Base-by-base conservation (phyloP, 2,329 filamentous ascomycete genomes). In the Fusarium begoniae region DNA sequence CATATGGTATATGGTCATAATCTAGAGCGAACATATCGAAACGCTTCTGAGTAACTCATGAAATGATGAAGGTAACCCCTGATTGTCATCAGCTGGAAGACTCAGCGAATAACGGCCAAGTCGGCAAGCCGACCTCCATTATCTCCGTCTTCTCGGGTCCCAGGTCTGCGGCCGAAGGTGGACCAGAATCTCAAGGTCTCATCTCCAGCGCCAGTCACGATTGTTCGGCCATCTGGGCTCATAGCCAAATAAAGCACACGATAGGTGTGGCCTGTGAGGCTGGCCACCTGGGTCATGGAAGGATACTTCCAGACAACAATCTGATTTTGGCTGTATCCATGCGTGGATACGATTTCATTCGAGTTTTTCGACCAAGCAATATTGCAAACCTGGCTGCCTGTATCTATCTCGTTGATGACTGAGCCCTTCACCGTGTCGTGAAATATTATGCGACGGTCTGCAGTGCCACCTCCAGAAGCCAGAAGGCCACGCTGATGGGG, bases 291-390 rank as follows among this genome's bases (percentile, higher is more conserved):
- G 55, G 94, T 94, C 96, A 99, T 98, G 75, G 93, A 95, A 3
- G 96, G 96, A 80, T 99, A 99, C 80, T 99, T 99, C 96, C 96
- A 99, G 63, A 99, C 94, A 43, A 98, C 96, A 78, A 99, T 98
- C 82, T 98, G 96, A 81, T 99, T 98, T 81, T 99, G 96, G 76
- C 93, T 96, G 85, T 98, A 99, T 12, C 96, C 96, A 80, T 99
- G 96, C 2, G 96, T 99, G 57, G 93, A 96, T 62, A 99, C 96
- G 66, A 99, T 95, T 83, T 99, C 96, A 81, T 98, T 98, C 13
- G 94, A 98, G 82, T 98, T 98, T 80, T 97, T 97, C 24, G 93
- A 96, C 95, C 97, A 99, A 8, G 95, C 94, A 48, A 99, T 87
- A 80, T 99, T 99, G 85, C 96, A 99, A n/a, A 99, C 96, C 82